These are phyloP conservation scores for Sphaerobolus stellatus DNA, from an alignment of 1,284 basidiomycete species.

Conservation along the genomic window DNA sequence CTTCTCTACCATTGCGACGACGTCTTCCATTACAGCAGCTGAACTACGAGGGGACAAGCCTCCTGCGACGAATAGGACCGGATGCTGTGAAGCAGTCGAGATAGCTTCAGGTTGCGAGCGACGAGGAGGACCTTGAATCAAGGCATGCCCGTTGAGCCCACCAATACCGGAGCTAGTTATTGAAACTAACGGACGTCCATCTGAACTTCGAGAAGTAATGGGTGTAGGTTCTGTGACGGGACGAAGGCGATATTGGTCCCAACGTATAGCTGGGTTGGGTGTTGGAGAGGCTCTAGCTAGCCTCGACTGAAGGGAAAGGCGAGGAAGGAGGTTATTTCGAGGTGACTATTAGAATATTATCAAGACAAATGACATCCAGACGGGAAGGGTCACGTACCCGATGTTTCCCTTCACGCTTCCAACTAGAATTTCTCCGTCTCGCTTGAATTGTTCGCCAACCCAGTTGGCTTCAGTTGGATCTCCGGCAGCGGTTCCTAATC, in stretches of 20 bases:
- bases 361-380: too few relatives aligned
- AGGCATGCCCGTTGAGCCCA: constrained; percentile 41
- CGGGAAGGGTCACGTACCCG: too few relatives aligned
- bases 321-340: too few relatives aligned
- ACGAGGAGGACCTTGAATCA: constrained; percentile 36
- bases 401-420: constrained; percentile 51
- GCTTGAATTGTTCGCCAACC: constrained; percentile 34
- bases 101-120: neutral
- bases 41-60: constrained; percentile 37
- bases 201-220: constrained; percentile 19
- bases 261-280: constrained; percentile 41
- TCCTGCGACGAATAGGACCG: constrained; percentile 34
- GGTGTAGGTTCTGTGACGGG: constrained; percentile 20
- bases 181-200: constrained; percentile 30
- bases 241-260: constrained; percentile 32
- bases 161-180: constrained; percentile 46
- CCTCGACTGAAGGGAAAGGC: too few relatives aligned
- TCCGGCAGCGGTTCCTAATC: constrained; percentile 42
- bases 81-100: constrained; percentile 2
- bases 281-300: too few relatives aligned
- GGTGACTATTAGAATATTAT: too few relatives aligned
- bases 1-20: constrained; percentile 11
- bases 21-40: constrained; percentile 18
- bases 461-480: constrained; percentile 52
- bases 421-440: constrained; percentile 30